Base-by-base conservation (phyloP, 2,329 filamentous ascomycete genomes). In the Escovopsis sp. region DNA sequence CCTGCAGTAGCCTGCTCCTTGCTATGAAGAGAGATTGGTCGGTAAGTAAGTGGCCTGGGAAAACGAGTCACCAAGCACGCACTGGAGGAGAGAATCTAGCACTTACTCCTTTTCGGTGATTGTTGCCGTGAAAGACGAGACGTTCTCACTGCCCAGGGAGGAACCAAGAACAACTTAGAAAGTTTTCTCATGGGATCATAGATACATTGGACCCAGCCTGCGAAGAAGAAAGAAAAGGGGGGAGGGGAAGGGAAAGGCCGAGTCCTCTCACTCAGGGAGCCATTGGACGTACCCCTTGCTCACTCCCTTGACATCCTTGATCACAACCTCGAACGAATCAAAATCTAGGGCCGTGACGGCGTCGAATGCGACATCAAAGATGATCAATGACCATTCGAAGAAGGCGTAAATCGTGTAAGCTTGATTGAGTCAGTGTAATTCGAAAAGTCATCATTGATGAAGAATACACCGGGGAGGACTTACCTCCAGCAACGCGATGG, bases 261-360 rank as follows among this genome's bases (percentile, higher is more conserved):
- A 26, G 58, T 49, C 58, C 75, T 88, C 23, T 23, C 23, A 95
- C 70, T 78, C 85, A 54, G 89, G 89, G 75, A 95, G 87, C 82
- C 82, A 82, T 68, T 80, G 77, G 68, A 98, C 91, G 76, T 98
- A 98, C 91, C 89, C 88, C 85, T 89, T 88, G 72, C 84, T 91
- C 58, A 81, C 67, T 50, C 87, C 88, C 68, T 87, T 89, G 51
- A 88, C 74, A 67, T 96, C 89, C 68, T 77, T 85, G 50, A 98
- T 72, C 52, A 87, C 73, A 55, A 98, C 68, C 61, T 96, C 89
- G 58, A 96, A 84, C 43, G 81, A 77, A 48, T 80, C 73, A 67
- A 96, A 98, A 67, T 98, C 91, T 55, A 94, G 68, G 44, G 85
- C 82, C 10, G 91, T 96, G 46, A 96, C 82, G 41, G 91, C 86